Percentiles rank a stretch among this genome's conserved stretches.
Conservation (phyloP, 345 rosid species). For the Hibiscus tridactylites region DNA sequence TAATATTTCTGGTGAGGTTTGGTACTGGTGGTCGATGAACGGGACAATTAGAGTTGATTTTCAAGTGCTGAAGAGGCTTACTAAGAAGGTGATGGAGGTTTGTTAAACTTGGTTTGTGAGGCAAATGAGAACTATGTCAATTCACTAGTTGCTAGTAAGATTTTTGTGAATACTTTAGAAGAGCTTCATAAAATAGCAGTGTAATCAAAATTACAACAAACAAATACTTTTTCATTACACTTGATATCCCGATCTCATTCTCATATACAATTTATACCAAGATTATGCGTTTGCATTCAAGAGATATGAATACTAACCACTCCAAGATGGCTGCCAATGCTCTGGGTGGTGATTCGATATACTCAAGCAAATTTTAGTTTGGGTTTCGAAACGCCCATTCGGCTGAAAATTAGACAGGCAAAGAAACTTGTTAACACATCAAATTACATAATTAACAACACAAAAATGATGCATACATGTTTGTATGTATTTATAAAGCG, state of each 20-base stretch:
- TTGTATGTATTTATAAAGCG: background rate
- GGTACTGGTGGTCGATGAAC: background rate
- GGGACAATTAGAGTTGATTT: background rate
- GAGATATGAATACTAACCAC: conserved; percentile 43
- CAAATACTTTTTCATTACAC: background rate
- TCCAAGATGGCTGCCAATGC: conserved; percentile 99
- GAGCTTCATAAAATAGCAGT: background rate
- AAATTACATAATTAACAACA: background rate
- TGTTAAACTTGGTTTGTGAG: background rate
- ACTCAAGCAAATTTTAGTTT: conserved; percentile 91
- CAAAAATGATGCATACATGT: background rate
- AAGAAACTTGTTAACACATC: conserved; percentile 9
- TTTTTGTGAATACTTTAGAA: background rate
- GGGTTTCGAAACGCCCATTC: conserved; percentile 89
- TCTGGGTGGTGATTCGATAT: conserved; percentile 97
- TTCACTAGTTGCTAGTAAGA: background rate
- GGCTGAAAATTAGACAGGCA: conserved; percentile 39
- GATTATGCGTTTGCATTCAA: background rate
- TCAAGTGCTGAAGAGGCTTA: no score
- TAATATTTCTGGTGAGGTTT: background rate
- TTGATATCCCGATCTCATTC: background rate
- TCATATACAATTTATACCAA: background rate
- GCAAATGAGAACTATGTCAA: background rate
- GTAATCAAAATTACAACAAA: background rate
- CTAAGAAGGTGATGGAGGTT: background rate